Evolutionary conservation across 2,329 filamentous ascomycete genomes (phyloP), one percentile per base, ranked within the genome.

Genomic region (Trematosphaeria pertusa): DNA sequence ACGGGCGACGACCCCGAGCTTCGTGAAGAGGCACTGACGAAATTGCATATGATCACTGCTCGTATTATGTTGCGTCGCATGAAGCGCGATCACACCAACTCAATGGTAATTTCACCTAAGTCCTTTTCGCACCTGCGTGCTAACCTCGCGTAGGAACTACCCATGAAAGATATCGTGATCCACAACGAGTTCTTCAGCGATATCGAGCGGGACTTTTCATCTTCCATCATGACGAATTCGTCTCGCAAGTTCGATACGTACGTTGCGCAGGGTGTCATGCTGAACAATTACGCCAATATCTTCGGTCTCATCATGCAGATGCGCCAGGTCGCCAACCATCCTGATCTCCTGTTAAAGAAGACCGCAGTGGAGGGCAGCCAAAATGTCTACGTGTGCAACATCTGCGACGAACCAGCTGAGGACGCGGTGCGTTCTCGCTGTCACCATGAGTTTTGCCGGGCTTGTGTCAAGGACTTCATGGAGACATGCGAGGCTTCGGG

Each of bases 231-330:
- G 91, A 90, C 86, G 12, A 96, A 89, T 66, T 88, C 89, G 6
- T 84, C 87, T 48, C 87, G 94, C 51, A 87, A 91, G 61, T 99
- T 97, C 58, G 90, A 97, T 65, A 97, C 92, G 0, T 99, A 97
- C 58, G 94, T 97, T 28, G 88, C 91, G 14, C 89, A 91, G 54
- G 92, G 91, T 76, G 93, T 97, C 15, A 85, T 99, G 73, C 82
- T 99, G 40, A 80, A 97, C 78, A 71, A 71, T 69, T 97, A 97
- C 61, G 94, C 94, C 76, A 99, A 99, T 70, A 97, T 99, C 56
- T 99, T 99, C 64, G 93, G 92, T 66, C 81, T 99, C 44, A 97
- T 99, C 66, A 97, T 97, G 91, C 92, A 96, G 72, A 97, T 99
- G 93, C 88, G 94, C 44, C 94, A 99, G 75, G 90, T 97, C 19